Conservation (phyloP, 2,329 filamentous ascomycete genomes). For the Aspergillus texensis region DNA sequence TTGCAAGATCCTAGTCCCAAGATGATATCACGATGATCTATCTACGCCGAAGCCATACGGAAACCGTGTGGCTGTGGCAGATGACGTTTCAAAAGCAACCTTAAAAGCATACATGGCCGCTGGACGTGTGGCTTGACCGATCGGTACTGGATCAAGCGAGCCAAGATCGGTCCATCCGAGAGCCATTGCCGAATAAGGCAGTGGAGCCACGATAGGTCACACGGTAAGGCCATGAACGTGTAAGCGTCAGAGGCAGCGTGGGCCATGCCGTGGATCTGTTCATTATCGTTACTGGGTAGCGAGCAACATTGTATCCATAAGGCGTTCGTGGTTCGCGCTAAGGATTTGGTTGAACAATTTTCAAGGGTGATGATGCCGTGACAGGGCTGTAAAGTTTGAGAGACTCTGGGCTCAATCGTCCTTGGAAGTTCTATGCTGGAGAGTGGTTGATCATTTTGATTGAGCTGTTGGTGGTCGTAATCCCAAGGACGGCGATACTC, state of each 20-base stretch:
- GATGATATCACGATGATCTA: constrained; percentile 1
- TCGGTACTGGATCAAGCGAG: background rate
- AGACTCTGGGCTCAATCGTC: background rate
- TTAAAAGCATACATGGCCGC: no score
- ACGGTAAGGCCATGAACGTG: background rate
- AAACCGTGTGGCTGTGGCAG: background rate
- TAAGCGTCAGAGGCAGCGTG: background rate
- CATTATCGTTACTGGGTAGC: background rate
- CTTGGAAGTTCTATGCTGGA: background rate
- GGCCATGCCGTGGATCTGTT: background rate
- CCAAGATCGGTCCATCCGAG: background rate
- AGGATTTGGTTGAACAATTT: background rate
- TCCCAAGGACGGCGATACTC: background rate
- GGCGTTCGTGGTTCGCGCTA: background rate
- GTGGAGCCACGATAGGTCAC: background rate
- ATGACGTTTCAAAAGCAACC: background rate
- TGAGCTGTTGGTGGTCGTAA: background rate
- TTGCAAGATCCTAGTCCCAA: background rate
- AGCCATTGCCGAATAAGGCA: background rate
- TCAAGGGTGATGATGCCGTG: background rate
- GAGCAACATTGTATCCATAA: background rate
- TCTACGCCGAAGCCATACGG: background rate
- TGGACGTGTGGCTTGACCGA: background rate
- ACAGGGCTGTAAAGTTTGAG: background rate
- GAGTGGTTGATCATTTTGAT: background rate